Base-by-base conservation (phyloP, 164 flowering plant genomes). In the Piper longum region DNA sequence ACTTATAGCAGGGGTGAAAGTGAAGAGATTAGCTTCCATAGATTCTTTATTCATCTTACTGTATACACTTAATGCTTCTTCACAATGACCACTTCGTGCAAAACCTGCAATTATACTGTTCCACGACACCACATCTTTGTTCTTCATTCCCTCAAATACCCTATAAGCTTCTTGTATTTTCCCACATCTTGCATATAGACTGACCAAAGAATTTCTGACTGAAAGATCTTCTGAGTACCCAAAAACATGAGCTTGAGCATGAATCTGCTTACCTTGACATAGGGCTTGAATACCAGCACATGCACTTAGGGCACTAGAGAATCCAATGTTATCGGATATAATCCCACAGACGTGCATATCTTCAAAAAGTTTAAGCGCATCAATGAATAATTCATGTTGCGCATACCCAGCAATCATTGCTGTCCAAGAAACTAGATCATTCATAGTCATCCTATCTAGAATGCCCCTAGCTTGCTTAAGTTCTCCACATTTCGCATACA, bases 211-310 rank as follows among this genome's bases (percentile, higher is more conserved):
- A 60, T 74, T 74, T 26, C 73, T 64, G 43, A 70, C 42, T 13
- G 73, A 70, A 54, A 70, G 66, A 65, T 74, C 77, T 56, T 43
- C 54, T 1, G 59, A 58, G 67, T 67, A 74, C 60, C 77, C 77
- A 45, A 41, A 57, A 39, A 59, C 48, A 12, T 45, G 54, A 26
- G 69, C 43, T 44, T 70, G 77, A 48, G 71, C 68, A 59, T 70
- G 77, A 40, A 74, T 70, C 62, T 67, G 70, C 9, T 19, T 48
- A 48, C 77, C 77, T 64, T 74, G 71, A 40, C 65, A 48, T 18
- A 74, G 68, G 1, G 73, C 77, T 74, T 70, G 77, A 62, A 74
- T 70, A 54, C 71, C 73, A 54, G 77, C 73, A 64, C 77, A 74
- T 1, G 73, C 73, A 59, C 77, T 70, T 36, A 74, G 65, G 12